phyloP scores from a whole-genome alignment of 106 monocot species.

The Dactylorhiza incarnata region DNA sequence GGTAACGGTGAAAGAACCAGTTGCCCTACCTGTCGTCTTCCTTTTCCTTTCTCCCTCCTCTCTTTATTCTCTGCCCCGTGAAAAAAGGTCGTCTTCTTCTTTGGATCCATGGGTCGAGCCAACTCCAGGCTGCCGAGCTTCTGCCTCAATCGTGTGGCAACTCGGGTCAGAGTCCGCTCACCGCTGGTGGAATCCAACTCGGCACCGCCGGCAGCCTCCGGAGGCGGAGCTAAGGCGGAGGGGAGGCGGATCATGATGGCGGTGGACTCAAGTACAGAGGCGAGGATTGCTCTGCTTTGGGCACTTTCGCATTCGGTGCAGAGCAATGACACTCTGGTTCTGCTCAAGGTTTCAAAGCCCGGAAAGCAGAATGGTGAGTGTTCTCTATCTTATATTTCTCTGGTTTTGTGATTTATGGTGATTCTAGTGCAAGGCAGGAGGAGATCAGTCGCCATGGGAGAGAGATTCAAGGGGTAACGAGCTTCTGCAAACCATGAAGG shows the following conservation, averaged over 20 bases:
- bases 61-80: background rate
- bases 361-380: constrained; percentile 20
- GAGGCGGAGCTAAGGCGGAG: background rate
- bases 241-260: constrained; percentile 52
- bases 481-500: constrained; percentile 37
- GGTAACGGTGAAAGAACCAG: background rate
- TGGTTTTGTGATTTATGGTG: background rate
- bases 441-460: constrained; percentile 9
- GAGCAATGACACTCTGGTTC: constrained; percentile 35
- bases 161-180: constrained; percentile 27
- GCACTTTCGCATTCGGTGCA: constrained; percentile 55
- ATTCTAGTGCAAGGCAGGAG: constrained; percentile 1
- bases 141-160: constrained; percentile 36
- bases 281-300: constrained; percentile 58
- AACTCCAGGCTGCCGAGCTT: constrained; percentile 32
- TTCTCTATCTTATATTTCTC: background rate
- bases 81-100: background rate
- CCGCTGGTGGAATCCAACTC: constrained; percentile 14
- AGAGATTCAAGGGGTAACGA: constrained; percentile 20
- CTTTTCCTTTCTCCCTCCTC: background rate
- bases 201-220: constrained; percentile 1
- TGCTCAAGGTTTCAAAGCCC: constrained; percentile 36
- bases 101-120: constrained; percentile 13
- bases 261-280: constrained; percentile 38
- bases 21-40: background rate